Evolutionary conservation across 2,329 filamentous ascomycete genomes (phyloP), one percentile per base, ranked within the genome.

Genomic region (Pestalotiopsis sp.): DNA sequence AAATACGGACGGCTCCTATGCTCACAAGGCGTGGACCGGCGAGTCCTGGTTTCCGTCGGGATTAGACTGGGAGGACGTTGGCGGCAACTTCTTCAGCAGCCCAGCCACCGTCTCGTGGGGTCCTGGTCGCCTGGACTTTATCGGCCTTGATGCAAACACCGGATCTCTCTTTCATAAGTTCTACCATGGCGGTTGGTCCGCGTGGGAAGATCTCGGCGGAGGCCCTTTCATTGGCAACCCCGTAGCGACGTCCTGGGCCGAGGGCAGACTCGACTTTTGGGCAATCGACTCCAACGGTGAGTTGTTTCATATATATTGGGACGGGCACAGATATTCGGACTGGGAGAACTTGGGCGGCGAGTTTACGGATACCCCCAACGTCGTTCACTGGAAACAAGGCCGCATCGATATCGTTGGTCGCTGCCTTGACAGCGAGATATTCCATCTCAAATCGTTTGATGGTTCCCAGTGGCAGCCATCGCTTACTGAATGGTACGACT

Each of bases 1-100:
- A 2, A 45, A 68, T n/a, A 9, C 14, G 14, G 69, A 72, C 13
- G 72, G 72, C 6, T 66, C 71, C 7, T 68, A 63, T 56, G 45
- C 71, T 49, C 73, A 74, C 27, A 74, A 74, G 59, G 73, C 73
- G 3, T 74, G 73, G 73, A 73, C 73, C 2, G 73, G 72, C 17
- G 2, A 68, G 1, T 56, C 20, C 13, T 69, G 66, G 66, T 68
- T 45, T 38, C 68, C 68, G 1, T 13, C 14, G n/a, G 39, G 56
- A 14, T 23, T n/a, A 11, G 59, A 66, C 14, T 74, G 72, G 71
- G 72, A 72, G 41, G 61, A 72, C 23, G 58, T 74, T 9, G 71
- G 72, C 9, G 70, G 72, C 7, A 66, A 68, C 4, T 68, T 74
- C 45, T 66, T 69, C 17, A 66, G 67, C 23, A 25, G 36, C 14